Conservation (phyloP, 805 yeast genomes). For the Clavispora fructus region DNA sequence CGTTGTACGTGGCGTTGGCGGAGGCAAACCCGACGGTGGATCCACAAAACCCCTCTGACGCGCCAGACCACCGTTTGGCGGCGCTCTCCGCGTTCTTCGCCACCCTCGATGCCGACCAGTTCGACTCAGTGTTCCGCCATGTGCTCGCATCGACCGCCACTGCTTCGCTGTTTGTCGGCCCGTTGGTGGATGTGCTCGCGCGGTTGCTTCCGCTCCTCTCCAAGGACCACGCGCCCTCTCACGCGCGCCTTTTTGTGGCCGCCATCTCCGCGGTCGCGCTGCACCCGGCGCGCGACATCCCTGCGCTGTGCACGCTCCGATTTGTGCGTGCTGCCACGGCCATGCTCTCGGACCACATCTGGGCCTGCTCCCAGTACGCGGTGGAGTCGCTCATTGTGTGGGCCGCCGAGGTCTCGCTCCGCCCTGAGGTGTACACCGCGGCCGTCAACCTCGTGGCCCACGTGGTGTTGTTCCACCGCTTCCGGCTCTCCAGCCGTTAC, state of each 20-base stretch:
- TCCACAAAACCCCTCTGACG: background rate
- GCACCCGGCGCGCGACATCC: constrained; percentile 4
- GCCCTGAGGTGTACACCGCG: constrained; percentile 27
- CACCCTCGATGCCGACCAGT: constrained; percentile 3
- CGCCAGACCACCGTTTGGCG: background rate
- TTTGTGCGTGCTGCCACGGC: constrained; percentile 28
- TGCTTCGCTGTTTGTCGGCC: constrained; percentile 5
- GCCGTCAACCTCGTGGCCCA: constrained; percentile 52
- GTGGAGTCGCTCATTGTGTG: constrained; percentile 46
- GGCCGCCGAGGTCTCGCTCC: constrained; percentile 50
- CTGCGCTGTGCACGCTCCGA: constrained; percentile 3
- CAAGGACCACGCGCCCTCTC: constrained; percentile 7
- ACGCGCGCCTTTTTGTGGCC: constrained; percentile 19
- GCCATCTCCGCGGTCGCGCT: constrained; percentile 21
- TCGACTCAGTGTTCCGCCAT: constrained; percentile 9
- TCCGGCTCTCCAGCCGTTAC: constrained; percentile 64
- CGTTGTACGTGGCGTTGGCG: constrained; percentile 11
- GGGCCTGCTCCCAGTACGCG: constrained; percentile 62
- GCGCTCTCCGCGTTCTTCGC: constrained; percentile 3
- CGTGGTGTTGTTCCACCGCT: constrained; percentile 62
- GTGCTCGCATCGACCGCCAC: constrained; percentile 15
- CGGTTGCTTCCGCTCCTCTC: constrained; percentile 11
- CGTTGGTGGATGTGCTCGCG: constrained; percentile 17
- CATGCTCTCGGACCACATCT: constrained; percentile 43
- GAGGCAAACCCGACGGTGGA: background rate